Base-by-base conservation (phyloP, 768 basidiomycete species). In the Podaxis sp. region DNA sequence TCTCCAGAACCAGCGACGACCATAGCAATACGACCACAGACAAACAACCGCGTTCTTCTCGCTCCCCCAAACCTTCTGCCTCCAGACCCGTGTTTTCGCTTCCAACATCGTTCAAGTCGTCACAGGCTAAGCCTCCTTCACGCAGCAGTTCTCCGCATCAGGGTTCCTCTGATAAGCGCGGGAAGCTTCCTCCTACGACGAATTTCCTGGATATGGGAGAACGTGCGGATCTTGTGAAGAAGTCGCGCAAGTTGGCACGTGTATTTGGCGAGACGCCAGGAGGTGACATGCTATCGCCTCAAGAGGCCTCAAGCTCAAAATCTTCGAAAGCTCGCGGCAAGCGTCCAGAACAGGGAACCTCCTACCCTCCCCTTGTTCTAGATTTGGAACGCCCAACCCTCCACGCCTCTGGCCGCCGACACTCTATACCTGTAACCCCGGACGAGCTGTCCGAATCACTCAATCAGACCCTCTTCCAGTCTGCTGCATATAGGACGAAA, bases 171-270 rank as follows among this genome's bases (percentile, higher is more conserved):
- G 62, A 65, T 51, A 62, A 57, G 40, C 61, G 63, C 63, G 46
- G 36, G 2, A 46, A 62, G 23, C 73, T 82, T 21, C 87, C 88
- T 0, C 83, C 85, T 1, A 89, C 88, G 2, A 86, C 85, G 4
- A 92, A 93, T 72, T 73, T 79, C 63, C 84, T 91, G 50, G 77
- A 77, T 63, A 74, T 84, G 16, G 77, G 79, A 10, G 85, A 89
- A 64, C 89, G 91, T 32, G 82, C 87, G 0, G 89, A 89, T 53
- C 84, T 88, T 59, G 76, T 93, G 35, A 79, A 84, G 57, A 88
- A 87, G 65, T 83, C 86, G 54, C 85, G 88, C 66, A 94, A 94
- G 71, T 81, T 93, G 51, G 79, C 88, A n/a, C 86, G 87, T 63
- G 74, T 93, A n/a, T 87, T 93, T 57, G 91, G 91, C 44, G 79